Percentiles rank a stretch among this genome's conserved stretches.
Conservation (phyloP, 768 basidiomycete species). For the Krasilnikovozyma curviuscula region DNA sequence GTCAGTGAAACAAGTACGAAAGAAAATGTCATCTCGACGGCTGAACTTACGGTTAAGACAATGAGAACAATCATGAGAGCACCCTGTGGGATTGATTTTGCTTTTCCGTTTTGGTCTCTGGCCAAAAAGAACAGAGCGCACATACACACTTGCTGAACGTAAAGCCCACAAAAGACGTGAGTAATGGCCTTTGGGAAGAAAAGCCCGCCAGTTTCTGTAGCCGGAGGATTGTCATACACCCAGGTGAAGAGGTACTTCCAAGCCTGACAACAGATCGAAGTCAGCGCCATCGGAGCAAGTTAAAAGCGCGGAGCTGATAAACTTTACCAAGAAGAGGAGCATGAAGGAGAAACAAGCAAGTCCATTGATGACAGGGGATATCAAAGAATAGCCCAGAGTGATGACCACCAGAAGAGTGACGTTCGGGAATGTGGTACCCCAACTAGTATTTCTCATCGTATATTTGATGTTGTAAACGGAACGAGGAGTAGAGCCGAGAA, state of each 20-base stretch:
- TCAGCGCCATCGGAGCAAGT: too few relatives aligned
- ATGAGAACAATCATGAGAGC: conserved; percentile 72
- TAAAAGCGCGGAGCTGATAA: too few relatives aligned
- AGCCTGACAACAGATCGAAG: too few relatives aligned
- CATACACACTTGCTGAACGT: conserved; percentile 50
- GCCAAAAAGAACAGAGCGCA: conserved; percentile 81
- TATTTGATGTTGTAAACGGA: conserved; percentile 71
- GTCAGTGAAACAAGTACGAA: background rate
- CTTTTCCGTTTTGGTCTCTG: conserved; percentile 34
- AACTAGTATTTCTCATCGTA: conserved; percentile 39
- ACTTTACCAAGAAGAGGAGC: conserved; percentile 60
- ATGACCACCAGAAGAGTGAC: conserved; percentile 68
- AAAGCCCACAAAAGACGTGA: conserved; percentile 83
- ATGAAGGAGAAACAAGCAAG: conserved; percentile 66
- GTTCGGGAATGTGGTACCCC: conserved; percentile 55
- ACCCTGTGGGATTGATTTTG: conserved; percentile 51
- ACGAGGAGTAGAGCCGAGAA: conserved; percentile 76
- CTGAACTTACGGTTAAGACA: conserved; percentile 46
- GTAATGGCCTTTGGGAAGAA: conserved; percentile 92
- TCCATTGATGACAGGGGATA: conserved; percentile 84
- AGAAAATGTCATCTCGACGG: background rate
- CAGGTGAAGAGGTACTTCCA: conserved; percentile 44
- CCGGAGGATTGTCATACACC: conserved; percentile 32
- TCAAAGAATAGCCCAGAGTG: conserved; percentile 57
- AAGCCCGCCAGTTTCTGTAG: conserved; percentile 66